These are phyloP conservation scores for Drechslerella coelobrocha DNA, from an alignment of 2,329 filamentous ascomycete species.

Conservation along the genomic window DNA sequence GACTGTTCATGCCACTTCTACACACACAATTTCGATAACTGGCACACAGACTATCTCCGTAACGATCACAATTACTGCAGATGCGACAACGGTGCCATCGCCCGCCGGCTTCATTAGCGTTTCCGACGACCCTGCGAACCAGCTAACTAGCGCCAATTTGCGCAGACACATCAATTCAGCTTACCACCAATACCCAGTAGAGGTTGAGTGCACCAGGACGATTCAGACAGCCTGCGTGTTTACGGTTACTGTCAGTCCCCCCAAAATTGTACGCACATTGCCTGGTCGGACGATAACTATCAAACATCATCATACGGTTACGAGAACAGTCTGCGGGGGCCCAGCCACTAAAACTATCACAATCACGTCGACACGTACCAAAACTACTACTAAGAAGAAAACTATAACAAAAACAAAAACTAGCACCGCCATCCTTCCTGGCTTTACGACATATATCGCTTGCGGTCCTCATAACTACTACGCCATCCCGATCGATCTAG, in stretches of 20 bases:
- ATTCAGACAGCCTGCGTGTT: background rate
- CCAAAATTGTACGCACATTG: background rate
- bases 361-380: background rate
- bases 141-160: background rate
- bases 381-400: background rate
- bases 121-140: too few relatives aligned
- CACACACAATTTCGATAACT: slow-evolving; percentile 5
- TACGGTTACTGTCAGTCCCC: background rate
- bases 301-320: background rate
- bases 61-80: background rate
- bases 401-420: background rate
- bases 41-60: background rate
- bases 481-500: background rate
- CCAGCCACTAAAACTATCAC: slow-evolving; percentile 4
- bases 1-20: background rate
- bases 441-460: background rate
- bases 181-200: background rate
- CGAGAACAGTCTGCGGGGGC: background rate
- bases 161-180: background rate
- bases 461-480: slow-evolving; percentile 8
- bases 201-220: background rate
- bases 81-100: too few relatives aligned
- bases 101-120: too few relatives aligned
- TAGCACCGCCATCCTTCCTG: slow-evolving; percentile 1
- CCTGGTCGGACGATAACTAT: background rate